These are phyloP conservation scores for Phoma herbarum DNA, from an alignment of 2,329 filamentous ascomycete genomes.

Conservation along the genomic window DNA sequence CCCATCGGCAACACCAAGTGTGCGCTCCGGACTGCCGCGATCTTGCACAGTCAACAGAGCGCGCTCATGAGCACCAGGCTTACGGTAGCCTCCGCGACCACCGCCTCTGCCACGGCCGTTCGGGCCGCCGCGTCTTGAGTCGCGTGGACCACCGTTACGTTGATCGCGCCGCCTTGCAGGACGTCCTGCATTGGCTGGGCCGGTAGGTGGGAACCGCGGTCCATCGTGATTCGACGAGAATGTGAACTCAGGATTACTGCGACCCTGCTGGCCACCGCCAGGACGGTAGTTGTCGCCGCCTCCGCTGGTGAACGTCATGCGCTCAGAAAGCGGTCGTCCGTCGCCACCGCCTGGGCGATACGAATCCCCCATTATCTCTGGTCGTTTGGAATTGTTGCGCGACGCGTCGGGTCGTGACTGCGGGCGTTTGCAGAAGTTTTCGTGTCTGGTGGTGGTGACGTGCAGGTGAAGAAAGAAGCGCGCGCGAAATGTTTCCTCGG, in stretches of 20 bases:
- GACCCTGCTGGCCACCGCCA: constrained; percentile 27
- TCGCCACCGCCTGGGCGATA: constrained; percentile 36
- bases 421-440: constrained; percentile 4
- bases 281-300: constrained; percentile 43
- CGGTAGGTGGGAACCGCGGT: constrained; percentile 43
- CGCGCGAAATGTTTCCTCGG: constrained; percentile 23
- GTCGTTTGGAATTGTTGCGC: constrained; percentile 16
- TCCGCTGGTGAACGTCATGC: constrained; percentile 42
- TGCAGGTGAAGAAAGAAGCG: constrained; percentile 15
- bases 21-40: constrained; percentile 55
- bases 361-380: constrained; percentile 35
- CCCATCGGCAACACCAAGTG: constrained; percentile 55
- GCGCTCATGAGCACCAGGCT: constrained; percentile 54
- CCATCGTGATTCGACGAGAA: constrained; percentile 42
- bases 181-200: constrained; percentile 29
- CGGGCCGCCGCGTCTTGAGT: constrained; percentile 31
- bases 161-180: constrained; percentile 29
- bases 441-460: constrained; percentile 18
- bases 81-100: constrained; percentile 31
- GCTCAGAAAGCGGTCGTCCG: constrained; percentile 35
- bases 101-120: constrained; percentile 26
- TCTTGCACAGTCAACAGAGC: constrained; percentile 55
- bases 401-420: constrained; percentile 7
- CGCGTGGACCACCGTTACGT: constrained; percentile 30
- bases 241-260: constrained; percentile 42